Conservation (phyloP, 108 stramenopile genomes). For the Cyclotella distinguenda region DNA sequence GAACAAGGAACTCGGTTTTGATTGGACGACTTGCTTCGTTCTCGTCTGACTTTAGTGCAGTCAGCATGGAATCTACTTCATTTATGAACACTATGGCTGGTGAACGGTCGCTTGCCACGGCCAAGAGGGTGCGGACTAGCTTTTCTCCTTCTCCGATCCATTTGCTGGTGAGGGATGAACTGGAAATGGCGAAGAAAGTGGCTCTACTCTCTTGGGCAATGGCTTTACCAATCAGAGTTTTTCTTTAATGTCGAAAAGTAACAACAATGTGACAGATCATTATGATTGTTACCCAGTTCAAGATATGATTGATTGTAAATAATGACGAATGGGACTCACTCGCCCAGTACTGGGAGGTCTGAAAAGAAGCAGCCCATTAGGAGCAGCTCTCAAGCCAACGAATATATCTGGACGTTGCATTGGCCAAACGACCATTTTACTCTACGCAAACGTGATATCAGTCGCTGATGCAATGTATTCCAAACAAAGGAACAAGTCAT, state of each 20-base stretch:
- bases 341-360: slow-evolving; percentile 59
- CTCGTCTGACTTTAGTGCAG: slow-evolving; percentile 87
- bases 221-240: slow-evolving; percentile 98
- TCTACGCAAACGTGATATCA: too few relatives aligned
- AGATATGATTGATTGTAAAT: neutral
- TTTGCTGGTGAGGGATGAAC: slow-evolving; percentile 97
- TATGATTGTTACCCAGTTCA: neutral
- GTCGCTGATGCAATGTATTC: too few relatives aligned
- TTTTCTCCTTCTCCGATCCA: slow-evolving; percentile 99
- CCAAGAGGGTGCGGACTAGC: slow-evolving; percentile 95
- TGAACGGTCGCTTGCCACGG: slow-evolving; percentile 89
- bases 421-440: too few relatives aligned
- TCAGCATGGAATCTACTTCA: slow-evolving; percentile 95
- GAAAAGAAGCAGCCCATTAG: too few relatives aligned
- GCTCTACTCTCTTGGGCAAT: slow-evolving; percentile 96
- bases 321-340: neutral
- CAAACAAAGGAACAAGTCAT: too few relatives aligned
- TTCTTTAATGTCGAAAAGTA: slow-evolving; percentile 56
- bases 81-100: slow-evolving; percentile 95
- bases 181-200: slow-evolving; percentile 98
- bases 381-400: too few relatives aligned
- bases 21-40: slow-evolving; percentile 94
- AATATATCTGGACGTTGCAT: too few relatives aligned
- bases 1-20: slow-evolving; percentile 94
- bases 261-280: neutral